Conservation (phyloP, 2,329 filamentous ascomycete species). For the Seiridium cupressi region DNA sequence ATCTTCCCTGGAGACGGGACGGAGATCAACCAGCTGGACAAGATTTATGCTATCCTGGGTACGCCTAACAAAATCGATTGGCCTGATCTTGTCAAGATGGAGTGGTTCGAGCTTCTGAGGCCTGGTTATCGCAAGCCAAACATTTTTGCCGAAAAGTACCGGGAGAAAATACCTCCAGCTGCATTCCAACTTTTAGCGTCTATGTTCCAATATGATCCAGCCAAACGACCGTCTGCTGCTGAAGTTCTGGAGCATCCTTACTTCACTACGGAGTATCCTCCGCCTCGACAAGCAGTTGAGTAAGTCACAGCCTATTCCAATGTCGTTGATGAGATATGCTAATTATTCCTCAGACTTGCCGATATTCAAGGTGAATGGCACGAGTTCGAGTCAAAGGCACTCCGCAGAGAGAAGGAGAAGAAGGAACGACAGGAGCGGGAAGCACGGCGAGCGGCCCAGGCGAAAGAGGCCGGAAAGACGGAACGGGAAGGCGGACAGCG, state of each 20-base stretch:
- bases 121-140: constrained; percentile 71
- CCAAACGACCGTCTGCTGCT: constrained; percentile 76
- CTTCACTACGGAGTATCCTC: constrained; percentile 79
- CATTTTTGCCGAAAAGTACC: constrained; percentile 81
- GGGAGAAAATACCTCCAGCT: constrained; percentile 70
- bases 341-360: constrained; percentile 52
- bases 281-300: constrained; percentile 75
- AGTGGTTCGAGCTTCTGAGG: constrained; percentile 91
- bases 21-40: constrained; percentile 94
- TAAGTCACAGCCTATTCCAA: constrained; percentile 48
- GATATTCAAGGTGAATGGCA: constrained; percentile 94
- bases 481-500: neutral
- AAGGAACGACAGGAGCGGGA: constrained; percentile 68
- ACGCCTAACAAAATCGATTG: constrained; percentile 83
- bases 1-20: constrained; percentile 95
- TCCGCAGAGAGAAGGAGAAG: constrained; percentile 89
- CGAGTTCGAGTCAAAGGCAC: constrained; percentile 94
- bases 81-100: constrained; percentile 89
- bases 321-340: neutral
- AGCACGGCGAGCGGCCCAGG: constrained; percentile 37
- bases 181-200: constrained; percentile 78
- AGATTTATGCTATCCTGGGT: constrained; percentile 90
- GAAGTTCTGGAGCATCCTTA: constrained; percentile 86
- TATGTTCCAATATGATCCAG: constrained; percentile 90
- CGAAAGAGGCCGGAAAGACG: neutral